Percentiles rank a stretch among this genome's conserved stretches.
Evolutionary conservation across 352 stramenopile species (phyloP).

Genomic region (Globisporangium cederbergense): DNA sequence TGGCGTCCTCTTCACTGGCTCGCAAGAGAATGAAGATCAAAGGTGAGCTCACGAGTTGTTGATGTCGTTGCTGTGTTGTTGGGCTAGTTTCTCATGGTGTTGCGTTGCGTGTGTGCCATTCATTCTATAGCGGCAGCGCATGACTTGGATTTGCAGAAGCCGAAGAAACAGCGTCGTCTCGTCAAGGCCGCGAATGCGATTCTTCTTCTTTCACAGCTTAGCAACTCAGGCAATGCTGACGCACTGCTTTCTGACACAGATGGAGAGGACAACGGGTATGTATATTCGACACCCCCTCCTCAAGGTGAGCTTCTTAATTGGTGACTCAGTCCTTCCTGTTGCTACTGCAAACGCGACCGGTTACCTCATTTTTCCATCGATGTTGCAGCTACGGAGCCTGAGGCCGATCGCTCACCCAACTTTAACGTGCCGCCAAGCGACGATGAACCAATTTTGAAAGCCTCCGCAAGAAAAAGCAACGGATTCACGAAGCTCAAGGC

Average conservation of each 20-base stretch:
- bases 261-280: not conserved
- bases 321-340: not conserved
- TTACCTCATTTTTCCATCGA: not conserved
- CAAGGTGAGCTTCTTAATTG: not conserved
- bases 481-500: not conserved
- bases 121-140: not conserved
- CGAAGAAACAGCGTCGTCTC: not conserved
- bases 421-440: not conserved
- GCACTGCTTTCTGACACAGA: not conserved
- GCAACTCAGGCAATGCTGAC: not conserved
- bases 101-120: not conserved
- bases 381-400: not conserved
- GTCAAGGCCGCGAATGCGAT: conserved; percentile 2
- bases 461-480: not conserved
- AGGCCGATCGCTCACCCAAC: not conserved
- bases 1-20: not conserved
- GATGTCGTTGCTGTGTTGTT: not conserved
- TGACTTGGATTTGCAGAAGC: not conserved
- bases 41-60: not conserved
- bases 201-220: not conserved
- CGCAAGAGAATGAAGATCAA: not conserved
- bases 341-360: not conserved
- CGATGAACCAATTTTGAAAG: not conserved
- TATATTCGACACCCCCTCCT: not conserved
- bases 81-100: not conserved